Percentiles rank a stretch among this genome's conserved stretches.
These are phyloP conservation scores for Phytophthora fragariaefolia DNA, from an alignment of 352 stramenopile species.

Conservation along the genomic window DNA sequence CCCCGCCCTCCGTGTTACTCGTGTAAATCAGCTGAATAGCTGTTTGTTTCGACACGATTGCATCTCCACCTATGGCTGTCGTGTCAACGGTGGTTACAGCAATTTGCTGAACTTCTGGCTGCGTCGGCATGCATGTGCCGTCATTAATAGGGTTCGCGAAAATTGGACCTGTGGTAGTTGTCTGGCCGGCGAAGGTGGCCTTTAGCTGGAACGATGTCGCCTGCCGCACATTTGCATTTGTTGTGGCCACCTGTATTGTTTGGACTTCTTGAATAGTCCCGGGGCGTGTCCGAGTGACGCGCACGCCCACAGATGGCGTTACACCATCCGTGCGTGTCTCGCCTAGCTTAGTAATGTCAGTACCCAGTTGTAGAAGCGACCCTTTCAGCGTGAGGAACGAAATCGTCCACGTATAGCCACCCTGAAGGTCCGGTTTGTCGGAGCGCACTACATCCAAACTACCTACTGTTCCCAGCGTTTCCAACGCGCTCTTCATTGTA, in stretches of 20 bases:
- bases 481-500: conserved; percentile 71
- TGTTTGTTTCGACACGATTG: conserved; percentile 85
- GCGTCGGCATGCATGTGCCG: conserved; percentile 66
- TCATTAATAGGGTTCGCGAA: conserved; percentile 71
- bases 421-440: conserved; percentile 71
- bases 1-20: conserved; percentile 57
- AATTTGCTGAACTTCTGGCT: conserved; percentile 91
- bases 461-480: conserved; percentile 55
- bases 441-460: conserved; percentile 71
- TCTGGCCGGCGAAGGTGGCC: conserved; percentile 52
- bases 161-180: conserved; percentile 83
- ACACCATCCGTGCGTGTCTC: conserved; percentile 61
- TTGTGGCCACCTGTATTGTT: conserved; percentile 65
- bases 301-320: conserved; percentile 51
- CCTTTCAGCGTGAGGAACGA: conserved; percentile 89
- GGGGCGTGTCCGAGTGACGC: conserved; percentile 45
- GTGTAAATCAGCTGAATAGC: conserved; percentile 92
- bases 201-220: conserved; percentile 56
- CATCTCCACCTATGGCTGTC: conserved; percentile 89
- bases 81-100: conserved; percentile 91
- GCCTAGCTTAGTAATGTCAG: conserved; percentile 37
- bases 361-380: conserved; percentile 42
- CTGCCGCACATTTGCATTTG: conserved; percentile 37
- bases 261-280: conserved; percentile 77
- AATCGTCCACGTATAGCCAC: conserved; percentile 95